Base-by-base conservation (phyloP, 129 eudicot genomes). In the Flaveria brownii region DNA sequence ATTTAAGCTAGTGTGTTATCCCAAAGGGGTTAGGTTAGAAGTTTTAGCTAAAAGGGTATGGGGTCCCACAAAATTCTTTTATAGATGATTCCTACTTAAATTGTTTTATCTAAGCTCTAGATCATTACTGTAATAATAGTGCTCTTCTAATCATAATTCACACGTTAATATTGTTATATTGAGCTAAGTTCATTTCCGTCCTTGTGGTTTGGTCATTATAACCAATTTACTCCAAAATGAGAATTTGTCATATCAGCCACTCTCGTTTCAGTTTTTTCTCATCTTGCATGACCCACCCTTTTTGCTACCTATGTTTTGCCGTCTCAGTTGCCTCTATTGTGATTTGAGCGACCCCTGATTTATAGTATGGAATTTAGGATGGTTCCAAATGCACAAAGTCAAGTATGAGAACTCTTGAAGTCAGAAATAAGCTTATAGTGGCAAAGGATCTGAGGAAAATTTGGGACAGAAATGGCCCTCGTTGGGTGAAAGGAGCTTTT, bases 401-500 rank as follows among this genome's bases (percentile, higher is more conserved):
- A 79, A 71, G 82, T 62, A 86, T 79, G 81, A 68, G 64, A 26
- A 86, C 91, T 60, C 77, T 91, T 63, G 98, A 88, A 72, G 85
- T 81, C 65, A 39, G 2, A 72, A 28, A 84, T 70, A 93, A 93
- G 87, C 70, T 70, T 17, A 50, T 93, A 41, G 91, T 93, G 57
- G 86, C 80, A 25, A 93, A 93, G 82, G 96, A 88, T 77, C 87
- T 93, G 43, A 87, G 83, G 62, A 91, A 80, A 57, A 66, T 93
- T 41, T 93, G 98, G 98, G 82, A 82, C 45, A 76, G 20, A 63
- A 47, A 61, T 49, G 81, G 71, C 39, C 75, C 83, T 42, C 12
- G 41, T 51, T 88, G 97, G 96, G 78, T 79, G 77, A 88, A 86
- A 68, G 98, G 98, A 74, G 36, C 84, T 78, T 93, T 79, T 82